phyloP scores from a whole-genome alignment of 2,329 filamentous ascomycete genomes.

The Tolypocladium pustulatum region DNA sequence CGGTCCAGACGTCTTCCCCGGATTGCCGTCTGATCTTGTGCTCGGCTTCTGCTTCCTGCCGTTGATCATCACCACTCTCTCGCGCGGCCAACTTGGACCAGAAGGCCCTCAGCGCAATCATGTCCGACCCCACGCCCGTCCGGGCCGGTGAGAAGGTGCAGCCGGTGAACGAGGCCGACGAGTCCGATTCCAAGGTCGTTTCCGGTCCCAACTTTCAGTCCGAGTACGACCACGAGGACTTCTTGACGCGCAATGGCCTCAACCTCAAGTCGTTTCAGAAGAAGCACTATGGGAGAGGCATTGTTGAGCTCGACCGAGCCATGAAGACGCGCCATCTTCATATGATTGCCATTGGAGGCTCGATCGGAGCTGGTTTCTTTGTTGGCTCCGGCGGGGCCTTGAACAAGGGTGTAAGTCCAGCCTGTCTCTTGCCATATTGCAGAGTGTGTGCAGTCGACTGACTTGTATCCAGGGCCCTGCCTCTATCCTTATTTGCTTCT shows the following conservation, averaged over 20 bases:
- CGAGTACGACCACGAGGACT: slow-evolving; percentile 16
- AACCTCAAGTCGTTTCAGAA: slow-evolving; percentile 24
- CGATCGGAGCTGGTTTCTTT: slow-evolving; percentile 53
- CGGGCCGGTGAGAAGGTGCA: slow-evolving; percentile 4
- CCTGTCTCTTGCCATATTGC: neutral
- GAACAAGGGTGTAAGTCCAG: slow-evolving; percentile 32
- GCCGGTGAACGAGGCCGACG: neutral
- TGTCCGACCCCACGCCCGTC: neutral
- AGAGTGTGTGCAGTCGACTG: neutral
- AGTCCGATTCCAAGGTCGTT: slow-evolving; percentile 3
- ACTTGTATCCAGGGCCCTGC: slow-evolving; percentile 21
- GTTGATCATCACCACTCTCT: neutral
- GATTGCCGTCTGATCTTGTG: neutral
- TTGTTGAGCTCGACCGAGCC: slow-evolving; percentile 29
- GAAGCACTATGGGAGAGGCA: slow-evolving; percentile 17
- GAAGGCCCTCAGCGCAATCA: no score
- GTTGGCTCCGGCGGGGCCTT: slow-evolving; percentile 47
- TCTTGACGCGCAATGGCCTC: slow-evolving; percentile 24
- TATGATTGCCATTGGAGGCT: slow-evolving; percentile 53
- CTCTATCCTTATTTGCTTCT: slow-evolving; percentile 37
- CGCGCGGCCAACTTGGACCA: neutral
- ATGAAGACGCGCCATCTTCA: slow-evolving; percentile 49
- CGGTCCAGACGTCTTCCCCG: neutral
- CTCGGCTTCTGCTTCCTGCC: neutral
- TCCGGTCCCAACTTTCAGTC: slow-evolving; percentile 2